Evolutionary conservation across 2,329 filamentous ascomycete genomes (phyloP), one percentile per base, ranked within the genome.

Genomic region (Stachybotrys echinatus): DNA sequence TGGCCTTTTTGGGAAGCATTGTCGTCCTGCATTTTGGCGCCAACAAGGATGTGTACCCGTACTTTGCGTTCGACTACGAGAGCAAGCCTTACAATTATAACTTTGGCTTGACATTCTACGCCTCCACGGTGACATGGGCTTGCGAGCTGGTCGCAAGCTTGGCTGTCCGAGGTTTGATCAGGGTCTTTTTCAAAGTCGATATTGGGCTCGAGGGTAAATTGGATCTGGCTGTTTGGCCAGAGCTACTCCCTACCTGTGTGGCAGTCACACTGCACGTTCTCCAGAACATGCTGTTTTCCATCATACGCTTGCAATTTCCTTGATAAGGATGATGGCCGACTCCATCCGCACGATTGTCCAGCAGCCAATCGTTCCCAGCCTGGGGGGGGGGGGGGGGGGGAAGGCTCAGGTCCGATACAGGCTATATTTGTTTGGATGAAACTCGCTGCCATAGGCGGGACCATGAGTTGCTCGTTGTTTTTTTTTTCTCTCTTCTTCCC

Each of bases 281-380:
- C 65, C 84, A 87, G 68, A 87, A 87, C 63, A 87, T 87, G 84
- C 66, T 87, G 50, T 87, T 87, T 67, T 83, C 81, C 43, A 87
- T 87, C 58, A 79, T 86, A 34, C 75, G 83, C 54, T 67, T 87
- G 60, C 76, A 80, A 55, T 87, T 87, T 57, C 72, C 65, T 39
- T 62, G 52, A 50, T 43, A 44, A 42, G 12, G 12, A n/a, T n/a
- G n/a, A n/a, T n/a, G n/a, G n/a, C n/a, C n/a, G n/a, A n/a, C n/a
- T n/a, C n/a, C n/a, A n/a, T n/a, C n/a, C n/a, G n/a, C n/a, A n/a
- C n/a, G n/a, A n/a, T n/a, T n/a, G n/a, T n/a, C n/a, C n/a, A n/a
- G n/a, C n/a, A n/a, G n/a, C n/a, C n/a, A n/a, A n/a, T n/a, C n/a
- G n/a, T n/a, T n/a, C n/a, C n/a, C n/a, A n/a, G n/a, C n/a, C n/a